These are phyloP conservation scores for Yamadazyma triangularis DNA, from an alignment of 1,139 yeast genomes.

Conservation along the genomic window DNA sequence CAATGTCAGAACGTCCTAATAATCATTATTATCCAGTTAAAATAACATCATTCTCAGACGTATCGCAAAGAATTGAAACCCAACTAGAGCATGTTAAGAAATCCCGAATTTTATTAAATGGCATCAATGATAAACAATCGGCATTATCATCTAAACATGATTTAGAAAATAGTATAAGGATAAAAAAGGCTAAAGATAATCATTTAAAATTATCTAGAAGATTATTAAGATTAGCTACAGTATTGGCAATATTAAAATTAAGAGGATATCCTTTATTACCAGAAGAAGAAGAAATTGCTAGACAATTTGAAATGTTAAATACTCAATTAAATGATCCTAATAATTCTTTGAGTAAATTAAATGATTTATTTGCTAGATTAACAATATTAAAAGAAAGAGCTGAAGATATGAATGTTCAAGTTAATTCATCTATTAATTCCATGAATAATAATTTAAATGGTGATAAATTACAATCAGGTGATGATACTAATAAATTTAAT, in stretches of 20 bases:
- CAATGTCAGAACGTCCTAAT: constrained; percentile 73
- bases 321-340: constrained; percentile 66
- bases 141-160: constrained; percentile 82
- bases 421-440: constrained; percentile 33
- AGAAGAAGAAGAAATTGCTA: constrained; percentile 80
- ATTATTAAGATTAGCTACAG: constrained; percentile 61
- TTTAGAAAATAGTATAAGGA: constrained; percentile 72
- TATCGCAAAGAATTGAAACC: constrained; percentile 70
- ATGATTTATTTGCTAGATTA: constrained; percentile 90
- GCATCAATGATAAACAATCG: constrained; percentile 69
- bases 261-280: constrained; percentile 82
- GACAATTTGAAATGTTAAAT: constrained; percentile 61
- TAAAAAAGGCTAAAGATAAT: constrained; percentile 45
- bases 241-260: constrained; percentile 62
- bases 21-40: constrained; percentile 61
- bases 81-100: constrained; percentile 86
- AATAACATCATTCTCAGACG: constrained; percentile 79
- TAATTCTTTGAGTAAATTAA: constrained; percentile 73
- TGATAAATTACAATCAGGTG: constrained; percentile 11
- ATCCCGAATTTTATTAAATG: constrained; percentile 72
- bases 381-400: constrained; percentile 76
- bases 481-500: constrained; percentile 35
- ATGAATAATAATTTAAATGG: constrained; percentile 22
- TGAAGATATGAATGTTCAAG: constrained; percentile 51
- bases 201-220: constrained; percentile 59